Evolutionary conservation across 2,329 filamentous ascomycete species (phyloP), one percentile per base, ranked within the genome.

Genomic region (Botrytis cinerea): DNA sequence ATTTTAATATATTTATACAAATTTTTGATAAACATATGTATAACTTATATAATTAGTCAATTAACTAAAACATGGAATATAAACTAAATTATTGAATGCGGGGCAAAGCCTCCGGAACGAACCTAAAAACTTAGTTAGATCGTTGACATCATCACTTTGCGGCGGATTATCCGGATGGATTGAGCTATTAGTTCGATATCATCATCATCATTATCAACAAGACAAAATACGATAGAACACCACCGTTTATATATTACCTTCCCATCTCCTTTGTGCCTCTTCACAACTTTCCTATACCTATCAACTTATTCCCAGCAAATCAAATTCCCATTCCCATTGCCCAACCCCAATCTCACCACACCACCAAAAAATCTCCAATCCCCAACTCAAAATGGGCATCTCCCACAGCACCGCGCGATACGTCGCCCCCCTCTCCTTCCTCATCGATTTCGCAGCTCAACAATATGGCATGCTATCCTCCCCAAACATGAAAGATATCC

Each of bases 401-500:
- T 83, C 84, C 48, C 84, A 87, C 73, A 86, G 83, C 67, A 88
- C 86, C 1, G 86, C 87, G 69, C 85, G 85, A 75, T 86, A 84
- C 78, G 81, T 89, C 28, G 87, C 87, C 48, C 87, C 88, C 0
- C 79, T 84, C 25, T 86, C 86, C 35, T 90, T 89, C 80, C 69
- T 83, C 28, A 85, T 86, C 79, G 86, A 90, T 81, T 89, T 90
- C 77, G 85, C 85, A 4, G 84, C 86, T 2, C 88, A 90, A 79
- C 86, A 87, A 78, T 89, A 90, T 80, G 88, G 87, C 79, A 85
- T 90, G 80, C 83, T 87, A 46, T 85, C 84, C 51, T 82, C 79
- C 0, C 88, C 88, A 0, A 89, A 86, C 75, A 90, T 90, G 88
- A 86, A 88, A 76, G 85, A 89, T 68, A 83, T 89, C 46, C 87